Evolutionary conservation across 208 protist species (phyloP), one percentile per base, ranked within the genome.

Genomic region (Leishmania tarentolae): DNA sequence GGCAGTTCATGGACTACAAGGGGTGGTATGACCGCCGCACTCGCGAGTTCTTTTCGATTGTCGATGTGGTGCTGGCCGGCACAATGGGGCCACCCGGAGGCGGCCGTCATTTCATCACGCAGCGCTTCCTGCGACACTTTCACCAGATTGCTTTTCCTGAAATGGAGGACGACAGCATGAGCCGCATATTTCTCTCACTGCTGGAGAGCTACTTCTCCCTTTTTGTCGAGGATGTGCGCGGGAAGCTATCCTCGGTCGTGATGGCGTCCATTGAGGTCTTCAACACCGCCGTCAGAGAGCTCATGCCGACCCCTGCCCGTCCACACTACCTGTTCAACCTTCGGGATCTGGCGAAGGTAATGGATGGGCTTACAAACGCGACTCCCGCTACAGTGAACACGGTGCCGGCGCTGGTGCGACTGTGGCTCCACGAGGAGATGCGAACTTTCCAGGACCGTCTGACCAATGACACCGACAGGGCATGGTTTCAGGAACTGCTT

Each of bases 271-370:
- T 99, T 75, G 89, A 96, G 4, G 86, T 99, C 6, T 99, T 99
- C 90, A 92, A 98, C 84, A 94, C 85, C 21, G 97, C 99, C 53
- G 87, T 87, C 69, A 87, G 88, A 52, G 97, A 99, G 82, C 91
- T 99, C 37, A 95, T 99, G 37, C 99, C 99, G 47, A 99, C 98
- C 0, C 99, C 99, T 6, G 76, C 96, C 8, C 98, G 98, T 53
- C 96, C 98, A n/a, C 99, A 99, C 89, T 99, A 99, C 89, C 98
- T 99, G 24, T 99, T 99, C 93, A 99, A 99, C 87, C 81, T 99
- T 68, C 94, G 99, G 76, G 99, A 99, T 87, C 78, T 99, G 37
- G 89, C 97, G 35, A 99, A 99, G 80, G 98, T 99, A 72, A 95
- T 99, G 76, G 97, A 98, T 73, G 99, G 99, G n/a, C 63, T 99